Percentiles rank a stretch among this genome's conserved stretches.
Evolutionary conservation across 1,284 basidiomycete species (phyloP).

Genomic region (Coniophora puteana): DNA sequence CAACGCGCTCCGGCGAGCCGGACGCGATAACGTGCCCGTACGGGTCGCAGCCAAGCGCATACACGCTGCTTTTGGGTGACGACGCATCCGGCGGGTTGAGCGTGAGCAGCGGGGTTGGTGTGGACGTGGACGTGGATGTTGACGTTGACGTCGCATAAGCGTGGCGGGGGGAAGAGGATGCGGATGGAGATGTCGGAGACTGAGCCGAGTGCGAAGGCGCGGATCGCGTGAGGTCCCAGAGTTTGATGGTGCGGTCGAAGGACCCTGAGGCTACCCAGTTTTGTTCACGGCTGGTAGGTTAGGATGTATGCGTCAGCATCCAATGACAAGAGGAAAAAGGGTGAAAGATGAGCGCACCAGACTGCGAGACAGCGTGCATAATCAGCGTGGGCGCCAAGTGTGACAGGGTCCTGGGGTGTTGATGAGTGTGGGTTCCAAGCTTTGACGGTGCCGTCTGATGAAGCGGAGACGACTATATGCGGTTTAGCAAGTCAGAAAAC

Average conservation of each 20-base stretch:
- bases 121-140: too few species aligned
- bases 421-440: slow-evolving; percentile 88
- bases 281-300: slow-evolving; percentile 57
- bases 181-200: too few species aligned
- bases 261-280: slow-evolving; percentile 92
- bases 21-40: slow-evolving; percentile 81
- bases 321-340: too few species aligned
- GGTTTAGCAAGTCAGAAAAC: slow-evolving; percentile 9
- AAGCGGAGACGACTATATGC: slow-evolving; percentile 80
- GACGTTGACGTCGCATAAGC: too few species aligned
- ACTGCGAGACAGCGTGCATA: slow-evolving; percentile 87
- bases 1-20: slow-evolving; percentile 87
- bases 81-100: slow-evolving; percentile 57
- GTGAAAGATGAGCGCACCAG: slow-evolving; percentile 44
- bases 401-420: slow-evolving; percentile 49
- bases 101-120: slow-evolving; percentile 49
- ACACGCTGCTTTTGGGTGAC: slow-evolving; percentile 74
- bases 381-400: slow-evolving; percentile 87
- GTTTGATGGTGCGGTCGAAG: slow-evolving; percentile 89
- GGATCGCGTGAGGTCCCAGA: slow-evolving; percentile 82
- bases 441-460: slow-evolving; percentile 93
- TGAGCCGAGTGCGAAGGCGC: too few species aligned
- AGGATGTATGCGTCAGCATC: slow-evolving; percentile 1
- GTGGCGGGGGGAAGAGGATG: too few species aligned
- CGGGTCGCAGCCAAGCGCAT: slow-evolving; percentile 76